Conservation (phyloP, 495 filamentous ascomycete species). For the Aspergillus egyptiacus region DNA sequence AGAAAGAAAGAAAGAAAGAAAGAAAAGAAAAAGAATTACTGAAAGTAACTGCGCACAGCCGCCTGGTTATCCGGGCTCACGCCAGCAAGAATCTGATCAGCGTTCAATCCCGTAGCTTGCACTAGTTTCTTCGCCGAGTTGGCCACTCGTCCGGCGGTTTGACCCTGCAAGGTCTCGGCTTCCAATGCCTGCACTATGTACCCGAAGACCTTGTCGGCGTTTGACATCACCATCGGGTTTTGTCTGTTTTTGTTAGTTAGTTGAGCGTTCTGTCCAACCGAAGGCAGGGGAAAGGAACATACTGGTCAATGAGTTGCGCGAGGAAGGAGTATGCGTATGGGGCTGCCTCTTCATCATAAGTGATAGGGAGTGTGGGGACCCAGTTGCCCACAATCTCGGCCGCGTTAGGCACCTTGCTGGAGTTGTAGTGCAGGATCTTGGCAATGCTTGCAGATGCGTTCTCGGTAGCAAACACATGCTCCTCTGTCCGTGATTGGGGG, state of each 20-base stretch:
- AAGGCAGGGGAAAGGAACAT: conserved; percentile 42
- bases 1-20: conserved; percentile 5
- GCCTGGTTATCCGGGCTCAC: conserved; percentile 71
- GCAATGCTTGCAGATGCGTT: conserved; percentile 96
- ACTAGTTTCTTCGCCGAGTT: conserved; percentile 68
- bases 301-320: conserved; percentile 88
- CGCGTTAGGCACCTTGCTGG: conserved; percentile 61
- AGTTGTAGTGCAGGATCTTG: conserved; percentile 89
- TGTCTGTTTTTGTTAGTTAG: conserved; percentile 50
- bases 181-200: conserved; percentile 83
- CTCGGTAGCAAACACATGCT: conserved; percentile 95
- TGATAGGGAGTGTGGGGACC: conserved; percentile 84
- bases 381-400: conserved; percentile 71
- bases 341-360: conserved; percentile 94
- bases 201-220: conserved; percentile 72
- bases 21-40: conserved; percentile 32
- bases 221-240: conserved; percentile 73
- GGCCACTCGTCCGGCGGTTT: conserved; percentile 67
- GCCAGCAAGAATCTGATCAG: conserved; percentile 59
- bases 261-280: conserved; percentile 15
- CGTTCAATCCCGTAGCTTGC: conserved; percentile 60
- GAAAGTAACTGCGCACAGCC: conserved; percentile 66
- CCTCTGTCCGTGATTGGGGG: conserved; percentile 75
- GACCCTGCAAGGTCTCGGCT: conserved; percentile 80
- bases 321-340: conserved; percentile 95